These are phyloP conservation scores for Phytophthora uliginosa DNA, from an alignment of 352 stramenopile species.

Conservation along the genomic window DNA sequence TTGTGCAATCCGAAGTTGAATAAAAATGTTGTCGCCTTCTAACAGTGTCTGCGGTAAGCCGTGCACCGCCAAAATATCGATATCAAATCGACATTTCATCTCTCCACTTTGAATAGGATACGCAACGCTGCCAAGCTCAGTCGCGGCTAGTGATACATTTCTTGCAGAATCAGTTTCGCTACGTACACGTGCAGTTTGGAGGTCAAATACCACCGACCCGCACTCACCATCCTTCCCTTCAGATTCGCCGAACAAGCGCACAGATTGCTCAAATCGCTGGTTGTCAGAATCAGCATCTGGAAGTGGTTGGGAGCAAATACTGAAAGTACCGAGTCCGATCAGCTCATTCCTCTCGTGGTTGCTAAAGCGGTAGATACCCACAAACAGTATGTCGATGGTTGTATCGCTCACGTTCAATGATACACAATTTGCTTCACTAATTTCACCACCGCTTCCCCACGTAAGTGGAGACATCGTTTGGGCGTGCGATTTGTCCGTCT, in stretches of 20 bases:
- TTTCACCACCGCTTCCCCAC: slow-evolving; percentile 5
- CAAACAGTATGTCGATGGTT: slow-evolving; percentile 22
- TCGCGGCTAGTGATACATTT: slow-evolving; percentile 22
- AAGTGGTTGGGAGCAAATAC: neutral
- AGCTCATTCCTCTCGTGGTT: slow-evolving; percentile 33
- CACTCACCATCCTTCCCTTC: slow-evolving; percentile 9
- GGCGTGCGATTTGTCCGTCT: slow-evolving; percentile 10
- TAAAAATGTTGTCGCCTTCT: slow-evolving; percentile 18
- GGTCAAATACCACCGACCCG: slow-evolving; percentile 18
- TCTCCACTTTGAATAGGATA: slow-evolving; percentile 24
- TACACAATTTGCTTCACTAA: slow-evolving; percentile 8
- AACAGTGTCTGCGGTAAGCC: slow-evolving; percentile 11
- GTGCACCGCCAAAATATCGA: slow-evolving; percentile 21
- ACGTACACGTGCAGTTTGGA: slow-evolving; percentile 5
- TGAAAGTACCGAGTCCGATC: slow-evolving; percentile 29
- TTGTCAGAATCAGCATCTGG: neutral
- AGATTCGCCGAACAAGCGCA: slow-evolving; percentile 16
- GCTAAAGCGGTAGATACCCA: slow-evolving; percentile 36
- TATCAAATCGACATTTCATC: slow-evolving; percentile 32
- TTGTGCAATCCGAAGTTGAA: slow-evolving; percentile 24
- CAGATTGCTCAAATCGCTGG: slow-evolving; percentile 7
- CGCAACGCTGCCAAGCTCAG: slow-evolving; percentile 15
- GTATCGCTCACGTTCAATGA: slow-evolving; percentile 25
- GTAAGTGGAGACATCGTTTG: slow-evolving; percentile 21
- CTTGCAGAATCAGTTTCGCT: neutral